These are phyloP conservation scores for Verticillium tricorpus DNA, from an alignment of 2,329 filamentous ascomycete species.

Conservation along the genomic window DNA sequence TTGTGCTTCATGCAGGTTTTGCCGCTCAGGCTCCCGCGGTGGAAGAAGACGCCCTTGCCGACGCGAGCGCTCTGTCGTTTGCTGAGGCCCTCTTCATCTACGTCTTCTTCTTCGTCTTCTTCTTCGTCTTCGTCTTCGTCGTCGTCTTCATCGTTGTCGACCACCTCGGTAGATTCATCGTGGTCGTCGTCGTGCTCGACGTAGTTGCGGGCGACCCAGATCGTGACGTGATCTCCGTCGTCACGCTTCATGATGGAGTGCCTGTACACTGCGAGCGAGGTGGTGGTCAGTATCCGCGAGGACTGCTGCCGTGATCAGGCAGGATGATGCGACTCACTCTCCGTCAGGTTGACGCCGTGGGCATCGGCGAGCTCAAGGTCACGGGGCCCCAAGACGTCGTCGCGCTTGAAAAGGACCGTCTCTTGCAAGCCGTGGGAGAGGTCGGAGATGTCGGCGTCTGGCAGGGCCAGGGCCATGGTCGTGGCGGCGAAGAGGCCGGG, in stretches of 20 bases:
- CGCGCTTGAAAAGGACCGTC: neutral
- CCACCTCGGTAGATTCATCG: neutral
- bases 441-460: neutral
- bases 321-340: neutral
- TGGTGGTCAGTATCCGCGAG: neutral
- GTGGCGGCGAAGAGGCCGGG: neutral
- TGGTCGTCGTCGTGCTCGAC: neutral
- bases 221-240: slow-evolving; percentile 1
- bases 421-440: neutral
- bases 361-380: neutral
- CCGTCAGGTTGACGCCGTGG: neutral
- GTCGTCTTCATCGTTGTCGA: neutral
- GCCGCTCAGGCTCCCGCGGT: neutral
- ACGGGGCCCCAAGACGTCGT: neutral
- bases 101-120: neutral
- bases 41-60: neutral
- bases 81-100: neutral
- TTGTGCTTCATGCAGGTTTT: neutral
- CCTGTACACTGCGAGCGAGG: neutral
- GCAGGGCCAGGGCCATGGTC: slow-evolving; percentile 1
- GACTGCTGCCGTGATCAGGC: neutral
- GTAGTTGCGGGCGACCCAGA: neutral
- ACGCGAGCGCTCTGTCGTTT: neutral
- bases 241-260: neutral
- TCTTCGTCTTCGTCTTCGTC: neutral